Base-by-base conservation (phyloP, 1,284 basidiomycete genomes). In the Sparassis latifolia region DNA sequence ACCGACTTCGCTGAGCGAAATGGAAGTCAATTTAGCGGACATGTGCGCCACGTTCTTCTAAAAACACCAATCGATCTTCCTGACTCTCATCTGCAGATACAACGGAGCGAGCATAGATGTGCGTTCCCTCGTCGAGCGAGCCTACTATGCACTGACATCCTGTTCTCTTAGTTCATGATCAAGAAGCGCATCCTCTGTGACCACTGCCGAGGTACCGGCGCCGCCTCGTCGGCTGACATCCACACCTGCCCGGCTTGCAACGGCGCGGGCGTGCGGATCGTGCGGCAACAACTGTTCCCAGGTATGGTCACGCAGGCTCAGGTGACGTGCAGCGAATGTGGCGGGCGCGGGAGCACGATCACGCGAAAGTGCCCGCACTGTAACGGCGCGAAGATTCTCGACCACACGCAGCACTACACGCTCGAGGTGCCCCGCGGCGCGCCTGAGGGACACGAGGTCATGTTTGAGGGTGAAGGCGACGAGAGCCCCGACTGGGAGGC, bases 241-340 rank as follows among this genome's bases (percentile, higher is more conserved):
- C 86, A 92, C 57, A 78, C 79, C 20, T 97, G 94, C 64, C 66
- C 77, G 3, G 77, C 79, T 7, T 97, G 94, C 64, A 77, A 80
- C 44, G 94, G 94, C n/a, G 76, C 83, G 50, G 94, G 94, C 40
- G 78, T 94, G 50, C 86, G 89, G 61, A 68, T 96, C 32, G 79
- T 86, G 50, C 86, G 92, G 51, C 92, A 96, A 66, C 94, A 94
- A 74, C 89, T 97, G 57, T 93, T 95, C 75, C 92, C 93, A 1
- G 92, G 92, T 28, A 95, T 96, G 92, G 89, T 87, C 61, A 89
- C 86, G 0, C 85, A 94, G 70, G 80, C 85, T 53, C 86, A 93
- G 71, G 69, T 78, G 52, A 79, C 83, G 33, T 91, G 90, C 66
- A 80, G 80, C 54, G 83, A 89, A 42, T 97, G 94, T 62, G 76